Conservation (phyloP, 257 asterid genomes). For the Capsicum baccatum region DNA sequence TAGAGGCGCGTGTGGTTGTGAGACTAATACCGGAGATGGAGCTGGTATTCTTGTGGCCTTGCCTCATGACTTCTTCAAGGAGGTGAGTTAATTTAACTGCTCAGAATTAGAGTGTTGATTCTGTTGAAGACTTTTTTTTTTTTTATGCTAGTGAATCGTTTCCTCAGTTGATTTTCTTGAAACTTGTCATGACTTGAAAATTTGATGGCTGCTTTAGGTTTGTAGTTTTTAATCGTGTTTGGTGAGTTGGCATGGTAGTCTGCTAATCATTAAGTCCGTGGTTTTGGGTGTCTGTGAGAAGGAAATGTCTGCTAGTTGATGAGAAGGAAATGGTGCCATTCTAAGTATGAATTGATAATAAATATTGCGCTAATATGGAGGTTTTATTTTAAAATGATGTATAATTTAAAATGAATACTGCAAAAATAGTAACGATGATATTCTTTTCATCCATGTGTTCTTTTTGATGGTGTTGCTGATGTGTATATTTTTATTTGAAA, state of each 20-base stretch:
- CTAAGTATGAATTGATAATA: not conserved
- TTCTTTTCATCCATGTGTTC: not conserved
- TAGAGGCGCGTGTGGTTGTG: constrained; percentile 99
- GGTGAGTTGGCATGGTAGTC: not conserved
- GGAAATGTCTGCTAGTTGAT: too few relatives aligned
- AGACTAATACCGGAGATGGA: constrained; percentile 98
- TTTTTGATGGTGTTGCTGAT: not conserved
- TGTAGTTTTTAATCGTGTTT: not conserved
- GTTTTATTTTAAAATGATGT: not conserved
- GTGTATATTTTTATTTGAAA: not conserved
- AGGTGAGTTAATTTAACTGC: constrained; percentile 51
- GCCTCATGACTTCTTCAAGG: constrained; percentile 83
- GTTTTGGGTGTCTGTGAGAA: too few relatives aligned
- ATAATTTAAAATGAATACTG: not conserved
- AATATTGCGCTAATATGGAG: not conserved
- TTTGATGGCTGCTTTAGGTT: not conserved
- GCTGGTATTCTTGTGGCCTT: constrained; percentile 98
- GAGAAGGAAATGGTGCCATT: not conserved
- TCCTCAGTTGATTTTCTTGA: not conserved
- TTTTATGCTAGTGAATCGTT: too few relatives aligned
- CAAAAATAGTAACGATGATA: not conserved
- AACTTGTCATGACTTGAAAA: not conserved
- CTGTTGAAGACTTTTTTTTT: not conserved
- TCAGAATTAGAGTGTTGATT: not conserved
- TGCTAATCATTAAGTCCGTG: not conserved